Evolutionary conservation across 805 yeast species (phyloP).

Genomic region (Kregervanrija pseudodelftensis): DNA sequence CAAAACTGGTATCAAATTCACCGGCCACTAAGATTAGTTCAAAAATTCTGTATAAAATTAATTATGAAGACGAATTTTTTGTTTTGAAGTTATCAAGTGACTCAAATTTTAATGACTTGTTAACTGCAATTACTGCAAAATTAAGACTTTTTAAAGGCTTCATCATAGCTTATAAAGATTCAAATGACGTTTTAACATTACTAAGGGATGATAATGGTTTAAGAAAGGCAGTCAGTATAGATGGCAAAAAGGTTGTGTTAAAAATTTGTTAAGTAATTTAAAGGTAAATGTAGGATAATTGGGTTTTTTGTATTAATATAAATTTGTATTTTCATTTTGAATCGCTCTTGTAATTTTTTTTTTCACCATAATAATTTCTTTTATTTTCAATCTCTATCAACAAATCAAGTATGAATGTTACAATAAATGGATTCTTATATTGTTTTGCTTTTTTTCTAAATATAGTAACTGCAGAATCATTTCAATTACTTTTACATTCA

Average conservation of each 20-base stretch:
- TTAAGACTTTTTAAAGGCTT: constrained; percentile 8
- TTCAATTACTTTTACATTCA: neutral
- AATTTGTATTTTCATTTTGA: neutral
- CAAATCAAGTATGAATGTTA: no score
- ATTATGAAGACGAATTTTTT: constrained; percentile 13
- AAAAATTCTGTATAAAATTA: constrained; percentile 9
- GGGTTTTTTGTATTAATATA: neutral
- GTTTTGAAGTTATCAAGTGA: constrained; percentile 5
- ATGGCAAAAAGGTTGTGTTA: constrained; percentile 10
- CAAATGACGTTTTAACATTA: constrained; percentile 11
- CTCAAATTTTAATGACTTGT: constrained; percentile 1
- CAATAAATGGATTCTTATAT: no score
- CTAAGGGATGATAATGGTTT: constrained; percentile 14
- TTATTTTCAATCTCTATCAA: neutral
- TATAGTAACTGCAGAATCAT: neutral
- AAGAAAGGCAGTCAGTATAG: constrained; percentile 5
- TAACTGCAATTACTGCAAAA: constrained; percentile 7
- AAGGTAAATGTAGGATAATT: neutral
- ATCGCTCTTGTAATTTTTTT: neutral
- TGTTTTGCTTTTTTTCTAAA: no score
- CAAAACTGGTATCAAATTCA: neutral
- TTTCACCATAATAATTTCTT: neutral
- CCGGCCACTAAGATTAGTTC: constrained; percentile 1
- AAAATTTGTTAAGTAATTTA: constrained; percentile 6
- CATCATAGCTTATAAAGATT: constrained; percentile 13